Evolutionary conservation across 768 basidiomycete species (phyloP), one percentile per base, ranked within the genome.

Genomic region (Termitomyces eurrhizus): DNA sequence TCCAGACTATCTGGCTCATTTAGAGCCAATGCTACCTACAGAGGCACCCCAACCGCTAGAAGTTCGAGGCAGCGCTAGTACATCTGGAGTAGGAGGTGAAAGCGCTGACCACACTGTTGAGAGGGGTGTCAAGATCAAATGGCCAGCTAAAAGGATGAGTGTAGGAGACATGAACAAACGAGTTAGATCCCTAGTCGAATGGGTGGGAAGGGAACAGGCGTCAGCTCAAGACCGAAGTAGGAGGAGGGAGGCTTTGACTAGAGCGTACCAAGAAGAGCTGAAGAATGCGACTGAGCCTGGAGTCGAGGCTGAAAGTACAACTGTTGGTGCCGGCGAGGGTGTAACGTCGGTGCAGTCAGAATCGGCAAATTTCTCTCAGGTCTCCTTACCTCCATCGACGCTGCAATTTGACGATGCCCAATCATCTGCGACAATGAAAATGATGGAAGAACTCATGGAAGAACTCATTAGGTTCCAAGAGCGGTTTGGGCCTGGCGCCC

Each of bases 151-250:
- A 75, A 83, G 96, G 55, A 95, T 88, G 84, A 97, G 95, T 66
- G 89, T 96, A n/a, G 90, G 88, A 21, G 96, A 98, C 72, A 96
- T 98, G 93, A 92, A 93, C 73, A 97, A 97, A 76, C 87, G 96
- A 29, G 92, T 96, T 26, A 81, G 92, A 39, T 85, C 89, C 46
- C 80, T 98, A 52, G 85, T 96, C 21, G 95, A 97, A 68, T 98
- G 92, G 87, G 93, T 97, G n/a, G 91, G 89, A 33, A 79, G 93
- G 59, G 90, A 93, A 69, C 91, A 93, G 72, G 90, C 88, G 8
- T 84, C 79, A 64, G 88, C 88, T 11, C 77, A 82, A 41, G 92
- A 92, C 69, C 83, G 92, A 46, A 80, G 79, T 33, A 80, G 90
- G 65, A 77, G 91, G 62, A 80, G 81, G 64, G 86, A 88, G 52